Conservation (phyloP, 179 eudicot species). For the Actinidia arguta region DNA sequence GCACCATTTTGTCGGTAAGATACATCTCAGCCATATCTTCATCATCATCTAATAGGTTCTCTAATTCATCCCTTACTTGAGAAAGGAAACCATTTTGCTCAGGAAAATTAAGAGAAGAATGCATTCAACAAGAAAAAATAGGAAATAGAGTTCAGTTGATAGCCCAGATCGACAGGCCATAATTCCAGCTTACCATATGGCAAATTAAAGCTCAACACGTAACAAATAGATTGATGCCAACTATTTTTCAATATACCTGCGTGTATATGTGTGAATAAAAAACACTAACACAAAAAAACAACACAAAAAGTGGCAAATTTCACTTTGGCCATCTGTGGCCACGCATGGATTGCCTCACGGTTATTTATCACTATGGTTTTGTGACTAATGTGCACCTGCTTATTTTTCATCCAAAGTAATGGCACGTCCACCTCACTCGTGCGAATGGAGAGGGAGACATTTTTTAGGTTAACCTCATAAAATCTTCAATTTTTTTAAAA, state of each 20-base stretch:
- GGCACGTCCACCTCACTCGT: no score
- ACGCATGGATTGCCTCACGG: no score
- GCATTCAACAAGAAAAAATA: not conserved
- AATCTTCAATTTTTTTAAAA: no score
- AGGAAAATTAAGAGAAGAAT: not conserved
- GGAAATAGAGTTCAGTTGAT: not conserved
- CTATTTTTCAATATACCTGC: not conserved
- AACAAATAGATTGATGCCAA: not conserved
- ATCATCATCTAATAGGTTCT: constrained; percentile 91
- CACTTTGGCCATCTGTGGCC: no score
- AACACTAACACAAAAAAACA: not conserved
- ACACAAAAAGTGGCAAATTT: no score
- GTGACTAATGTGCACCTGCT: no score
- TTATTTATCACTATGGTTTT: no score
- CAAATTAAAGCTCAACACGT: not conserved
- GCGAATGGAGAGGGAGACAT: no score
- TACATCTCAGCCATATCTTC: constrained; percentile 99
- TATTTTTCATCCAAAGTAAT: no score
- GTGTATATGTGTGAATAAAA: not conserved
- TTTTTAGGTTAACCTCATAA: no score
- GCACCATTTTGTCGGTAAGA: constrained; percentile 80
- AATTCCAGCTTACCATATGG: not conserved
- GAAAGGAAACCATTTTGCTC: not conserved
- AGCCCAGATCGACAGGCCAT: not conserved
- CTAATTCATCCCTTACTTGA: constrained; percentile 98